phyloP scores from a whole-genome alignment of 2,329 filamentous ascomycete species.

The Exserohilum rostratum region DNA sequence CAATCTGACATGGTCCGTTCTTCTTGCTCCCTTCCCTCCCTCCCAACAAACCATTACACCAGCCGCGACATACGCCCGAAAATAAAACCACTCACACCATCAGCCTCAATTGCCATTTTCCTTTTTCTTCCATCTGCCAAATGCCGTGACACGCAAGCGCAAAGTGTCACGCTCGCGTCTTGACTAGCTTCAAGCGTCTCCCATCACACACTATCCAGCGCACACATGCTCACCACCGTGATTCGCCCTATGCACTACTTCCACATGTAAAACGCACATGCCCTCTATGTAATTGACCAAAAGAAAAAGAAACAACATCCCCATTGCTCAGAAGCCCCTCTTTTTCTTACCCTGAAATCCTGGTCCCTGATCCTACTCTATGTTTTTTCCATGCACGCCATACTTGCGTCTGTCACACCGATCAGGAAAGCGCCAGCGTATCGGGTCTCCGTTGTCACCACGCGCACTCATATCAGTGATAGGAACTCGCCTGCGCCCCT shows the following conservation, averaged over 20 bases:
- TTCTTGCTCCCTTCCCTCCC: not conserved
- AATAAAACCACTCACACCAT: not conserved
- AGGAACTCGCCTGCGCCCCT: too few species aligned
- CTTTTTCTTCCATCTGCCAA: not conserved
- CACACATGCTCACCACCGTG: too few species aligned
- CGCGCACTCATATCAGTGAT: too few species aligned
- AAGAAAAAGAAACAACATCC: too few species aligned
- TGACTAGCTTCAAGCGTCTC: too few species aligned
- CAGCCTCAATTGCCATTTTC: not conserved
- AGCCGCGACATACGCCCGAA: not conserved
- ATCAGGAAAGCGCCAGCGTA: not conserved
- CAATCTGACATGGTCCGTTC: not conserved
- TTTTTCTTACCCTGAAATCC: too few species aligned
- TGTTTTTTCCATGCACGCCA: not conserved
- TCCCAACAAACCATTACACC: not conserved
- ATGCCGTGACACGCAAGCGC: too few species aligned
- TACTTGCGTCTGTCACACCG: constrained; percentile 6
- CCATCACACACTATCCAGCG: too few species aligned
- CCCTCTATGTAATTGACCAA: too few species aligned
- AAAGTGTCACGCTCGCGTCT: not conserved
- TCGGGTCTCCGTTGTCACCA: not conserved
- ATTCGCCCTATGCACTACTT: too few species aligned
- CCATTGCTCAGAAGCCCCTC: too few species aligned
- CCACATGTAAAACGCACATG: too few species aligned
- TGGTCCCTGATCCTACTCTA: not conserved